Base-by-base conservation (phyloP, 805 yeast species). In the Grigorovia jiainica region DNA sequence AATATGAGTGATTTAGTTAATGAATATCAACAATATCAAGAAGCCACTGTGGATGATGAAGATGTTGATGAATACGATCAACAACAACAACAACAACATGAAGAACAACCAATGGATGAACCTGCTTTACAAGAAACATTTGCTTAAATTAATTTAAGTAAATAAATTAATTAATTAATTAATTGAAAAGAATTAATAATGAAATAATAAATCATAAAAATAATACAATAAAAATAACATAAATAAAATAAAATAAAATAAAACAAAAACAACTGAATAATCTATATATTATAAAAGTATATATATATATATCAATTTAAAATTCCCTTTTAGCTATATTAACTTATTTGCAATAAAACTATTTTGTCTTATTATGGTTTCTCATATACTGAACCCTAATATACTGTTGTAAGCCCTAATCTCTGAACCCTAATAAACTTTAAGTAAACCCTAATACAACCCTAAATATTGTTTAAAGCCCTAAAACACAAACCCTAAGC, bases 11-110 rank as follows among this genome's bases (percentile, higher is more conserved):
- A 87, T 66, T 72, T 87, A 60, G 87, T 87, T 43, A 76, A 80
- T 58, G 96, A 87, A 67, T 80, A 87, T 63, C 92, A 85, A 69
- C 95, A 87, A 68, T 85, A 87, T 70, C 95, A 87, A 72, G 90
- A 82, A 51, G 85, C 82, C 41, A 75, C 78, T 44, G 73, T 75
- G 43, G 89, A 79, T 52, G 84, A 82, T 44, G 95, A 82, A 49
- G 82, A 73, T 21, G 40, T 11, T 25, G 42, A 35, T 16, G 33
- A 30, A 4, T 23, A 39, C 23, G 17, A 32, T 8, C 23, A 20
- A 31, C 34, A 27, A 15, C 30, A 37, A n/a, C 45, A 37, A 15
- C 41, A 43, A 13, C 47, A 44, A 30, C 39, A 43, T 34, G 79
- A 77, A 50, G 61, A 57, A 41, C 60, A 57, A 51, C 63, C 62